phyloP scores from a whole-genome alignment of 176 grass and related monocot genomes.

The Pharus latifolius region DNA sequence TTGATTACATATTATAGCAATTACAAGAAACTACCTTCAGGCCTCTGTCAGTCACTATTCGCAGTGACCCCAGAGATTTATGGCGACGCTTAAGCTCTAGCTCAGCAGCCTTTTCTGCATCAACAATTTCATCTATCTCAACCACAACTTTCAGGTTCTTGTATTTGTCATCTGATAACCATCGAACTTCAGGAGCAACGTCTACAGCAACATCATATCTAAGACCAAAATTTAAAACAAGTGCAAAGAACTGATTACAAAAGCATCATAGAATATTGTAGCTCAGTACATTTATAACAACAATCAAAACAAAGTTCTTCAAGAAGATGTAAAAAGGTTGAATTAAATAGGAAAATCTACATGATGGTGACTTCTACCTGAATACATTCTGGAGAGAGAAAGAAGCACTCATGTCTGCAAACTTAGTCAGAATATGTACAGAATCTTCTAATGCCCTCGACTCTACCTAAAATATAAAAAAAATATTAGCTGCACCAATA shows the following conservation, averaged over 20 bases:
- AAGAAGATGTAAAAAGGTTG: background rate
- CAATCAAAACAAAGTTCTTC: background rate
- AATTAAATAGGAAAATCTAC: background rate
- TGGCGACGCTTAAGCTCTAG: slow-evolving; percentile 63
- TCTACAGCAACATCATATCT: slow-evolving; percentile 90
- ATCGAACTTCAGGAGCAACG: slow-evolving; percentile 60
- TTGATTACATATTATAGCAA: background rate
- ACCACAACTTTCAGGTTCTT: slow-evolving; percentile 88
- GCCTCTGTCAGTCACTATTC: slow-evolving; percentile 72
- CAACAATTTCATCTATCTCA: slow-evolving; percentile 77
- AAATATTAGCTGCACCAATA: slow-evolving; percentile 4
- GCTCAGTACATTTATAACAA: background rate
- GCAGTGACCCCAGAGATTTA: slow-evolving; percentile 68
- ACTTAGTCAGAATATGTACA: slow-evolving; percentile 64
- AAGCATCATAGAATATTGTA: background rate
- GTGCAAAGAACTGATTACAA: background rate
- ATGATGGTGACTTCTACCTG: slow-evolving; percentile 39
- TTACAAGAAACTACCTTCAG: slow-evolving; percentile 60
- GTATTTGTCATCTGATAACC: slow-evolving; percentile 80
- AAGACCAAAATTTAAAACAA: slow-evolving; percentile 4
- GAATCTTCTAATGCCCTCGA: slow-evolving; percentile 91
- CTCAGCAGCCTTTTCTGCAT: slow-evolving; percentile 59
- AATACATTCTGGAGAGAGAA: slow-evolving; percentile 67
- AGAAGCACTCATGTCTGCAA: slow-evolving; percentile 58
- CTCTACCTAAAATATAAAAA: slow-evolving; percentile 48